Evolutionary conservation across 1,284 basidiomycete genomes (phyloP), one percentile per base, ranked within the genome.

Genomic region (Wolfiporia cocos): DNA sequence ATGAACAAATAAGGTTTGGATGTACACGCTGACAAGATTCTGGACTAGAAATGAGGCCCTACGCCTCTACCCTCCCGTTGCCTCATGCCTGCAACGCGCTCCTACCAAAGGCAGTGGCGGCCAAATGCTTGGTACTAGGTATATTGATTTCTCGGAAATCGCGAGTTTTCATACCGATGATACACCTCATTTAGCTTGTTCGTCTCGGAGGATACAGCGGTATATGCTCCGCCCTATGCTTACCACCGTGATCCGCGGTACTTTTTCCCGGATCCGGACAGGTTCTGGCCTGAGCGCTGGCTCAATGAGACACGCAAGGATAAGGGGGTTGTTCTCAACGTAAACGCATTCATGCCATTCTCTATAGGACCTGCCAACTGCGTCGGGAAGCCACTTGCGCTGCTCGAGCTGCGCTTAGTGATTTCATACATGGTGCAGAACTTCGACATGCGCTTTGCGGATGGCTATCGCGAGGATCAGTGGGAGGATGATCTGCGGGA

Each of bases 11-110:
- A 12, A 15, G 3, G 19, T 11, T 17, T 35, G 3, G 9, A n/a
- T 7, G 12, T 34, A n/a, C 3, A 18, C 12, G 10, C n/a, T 26
- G n/a, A 3, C 19, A 14, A 5, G 2, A 26, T 18, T 23, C 6
- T 12, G 12, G 17, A 9, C 5, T 32, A 83, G 80, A 44, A 78
- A 81, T 30, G 81, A 84, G 54, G 59, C 70, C 0, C 52, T 83
- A 37, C 67, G 81, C 32, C 59, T 83, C 26, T 66, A 68, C 32
- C 76, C 80, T 9, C 66, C 76, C 10, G 61, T 79, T 9, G 67
- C 71, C 6, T 71, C 68, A 20, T 71, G 70, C 30, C 67, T 71
- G 19, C 72, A 76, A 41, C 71, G 81, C 31, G 62, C 66, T n/a
- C 64, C 59, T 0, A 46, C 45, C 10, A 34, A 29, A 4, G 55